These are phyloP conservation scores for Tolypocladium ovalisporum DNA, from an alignment of 2,329 filamentous ascomycete species.

Conservation along the genomic window DNA sequence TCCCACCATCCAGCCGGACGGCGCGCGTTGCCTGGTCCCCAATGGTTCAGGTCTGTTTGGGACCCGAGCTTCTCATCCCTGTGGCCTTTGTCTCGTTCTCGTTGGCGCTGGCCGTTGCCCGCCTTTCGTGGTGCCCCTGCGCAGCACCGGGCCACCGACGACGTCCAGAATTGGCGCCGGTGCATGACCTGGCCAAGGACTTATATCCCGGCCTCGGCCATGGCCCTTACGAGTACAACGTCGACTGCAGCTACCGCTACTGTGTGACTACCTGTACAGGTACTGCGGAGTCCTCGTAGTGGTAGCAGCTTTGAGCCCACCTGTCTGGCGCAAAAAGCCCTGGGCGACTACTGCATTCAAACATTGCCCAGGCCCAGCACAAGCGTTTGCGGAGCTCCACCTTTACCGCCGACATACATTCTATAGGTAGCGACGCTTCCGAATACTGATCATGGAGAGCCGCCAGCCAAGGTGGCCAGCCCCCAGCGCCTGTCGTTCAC, in stretches of 20 bases:
- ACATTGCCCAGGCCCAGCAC: not conserved
- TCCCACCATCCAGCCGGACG: not conserved
- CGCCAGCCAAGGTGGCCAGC: not conserved
- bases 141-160: not conserved
- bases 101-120: not conserved
- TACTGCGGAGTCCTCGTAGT: not conserved
- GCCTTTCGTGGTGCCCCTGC: not conserved
- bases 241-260: not conserved
- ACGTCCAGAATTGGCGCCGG: not conserved
- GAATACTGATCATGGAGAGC: not conserved
- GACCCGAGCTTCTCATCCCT: not conserved
- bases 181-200: not conserved
- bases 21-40: not conserved
- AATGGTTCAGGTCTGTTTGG: slow-evolving; percentile 1
- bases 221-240: not conserved
- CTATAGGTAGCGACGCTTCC: no score
- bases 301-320: not conserved
- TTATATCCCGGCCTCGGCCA: not conserved
- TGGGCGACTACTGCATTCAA: not conserved
- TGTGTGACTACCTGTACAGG: not conserved
- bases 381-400: not conserved
- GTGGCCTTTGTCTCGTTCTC: not conserved
- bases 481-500: no score
- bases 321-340: not conserved
- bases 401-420: not conserved